A percentile compares a stretch with the other conserved stretches of the same genome.
These are phyloP conservation scores for Epicoccum sorghinum DNA, from an alignment of 2,329 filamentous ascomycete genomes.

Conservation along the genomic window DNA sequence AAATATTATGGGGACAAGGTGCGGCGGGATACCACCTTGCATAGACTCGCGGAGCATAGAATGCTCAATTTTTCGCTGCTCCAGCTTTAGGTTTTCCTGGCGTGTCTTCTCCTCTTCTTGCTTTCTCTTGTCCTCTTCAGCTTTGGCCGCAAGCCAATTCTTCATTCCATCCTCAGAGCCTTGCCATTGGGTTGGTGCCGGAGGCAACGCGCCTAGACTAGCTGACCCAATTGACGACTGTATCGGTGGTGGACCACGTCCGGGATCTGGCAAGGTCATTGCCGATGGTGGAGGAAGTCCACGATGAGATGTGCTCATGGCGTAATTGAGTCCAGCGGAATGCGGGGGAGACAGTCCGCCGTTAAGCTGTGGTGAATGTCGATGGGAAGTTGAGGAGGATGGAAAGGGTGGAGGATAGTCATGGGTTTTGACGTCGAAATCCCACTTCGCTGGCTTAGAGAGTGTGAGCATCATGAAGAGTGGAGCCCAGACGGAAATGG, in stretches of 20 bases:
- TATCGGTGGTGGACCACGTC: slow-evolving; percentile 46
- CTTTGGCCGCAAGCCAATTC: slow-evolving; percentile 58
- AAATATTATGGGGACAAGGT: slow-evolving; percentile 61
- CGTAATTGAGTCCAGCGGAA: slow-evolving; percentile 50
- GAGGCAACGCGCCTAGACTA: slow-evolving; percentile 51
- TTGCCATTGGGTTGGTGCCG: slow-evolving; percentile 56
- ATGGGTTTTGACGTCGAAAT: slow-evolving; percentile 57
- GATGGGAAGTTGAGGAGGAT: slow-evolving; percentile 44
- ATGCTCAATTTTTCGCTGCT: slow-evolving; percentile 60
- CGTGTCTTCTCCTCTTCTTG: slow-evolving; percentile 61
- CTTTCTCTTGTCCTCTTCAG: slow-evolving; percentile 60
- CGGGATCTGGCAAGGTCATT: slow-evolving; percentile 59
- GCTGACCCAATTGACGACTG: slow-evolving; percentile 11
- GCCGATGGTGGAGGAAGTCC: slow-evolving; percentile 60
- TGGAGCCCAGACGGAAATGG: slow-evolving; percentile 24
- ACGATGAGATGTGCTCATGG: slow-evolving; percentile 59
- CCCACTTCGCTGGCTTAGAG: slow-evolving; percentile 54
- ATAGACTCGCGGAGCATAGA: slow-evolving; percentile 60
- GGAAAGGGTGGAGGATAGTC: slow-evolving; percentile 54
- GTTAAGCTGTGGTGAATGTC: slow-evolving; percentile 49
- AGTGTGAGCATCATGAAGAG: slow-evolving; percentile 58
- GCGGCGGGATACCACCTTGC: slow-evolving; percentile 58
- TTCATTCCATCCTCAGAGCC: slow-evolving; percentile 59
- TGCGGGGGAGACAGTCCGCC: slow-evolving; percentile 50
- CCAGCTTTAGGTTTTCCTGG: slow-evolving; percentile 56